Percentiles rank a stretch among this genome's conserved stretches.
phyloP scores from a whole-genome alignment of 768 basidiomycete species.

The Suillus ampliporus region DNA sequence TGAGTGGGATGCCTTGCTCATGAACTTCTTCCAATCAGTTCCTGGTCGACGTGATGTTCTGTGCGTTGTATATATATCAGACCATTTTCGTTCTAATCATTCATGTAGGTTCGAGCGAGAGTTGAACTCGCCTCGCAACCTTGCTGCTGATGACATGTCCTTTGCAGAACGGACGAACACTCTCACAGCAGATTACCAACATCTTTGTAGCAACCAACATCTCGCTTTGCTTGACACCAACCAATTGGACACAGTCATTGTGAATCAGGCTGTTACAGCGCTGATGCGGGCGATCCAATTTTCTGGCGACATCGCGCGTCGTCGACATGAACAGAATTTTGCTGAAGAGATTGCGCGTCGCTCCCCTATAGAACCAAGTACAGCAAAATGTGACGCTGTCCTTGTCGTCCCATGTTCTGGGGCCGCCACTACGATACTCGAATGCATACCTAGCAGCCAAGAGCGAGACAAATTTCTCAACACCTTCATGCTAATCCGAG shows the following conservation, averaged over 20 bases:
- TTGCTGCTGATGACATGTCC: neutral
- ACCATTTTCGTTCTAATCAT: too few relatives aligned
- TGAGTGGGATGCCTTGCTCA: conserved; percentile 1
- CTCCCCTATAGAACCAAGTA: neutral
- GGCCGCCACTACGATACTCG: too few relatives aligned
- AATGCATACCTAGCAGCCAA: neutral
- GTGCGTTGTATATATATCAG: neutral
- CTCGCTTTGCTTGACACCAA: neutral
- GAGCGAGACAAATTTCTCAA: neutral
- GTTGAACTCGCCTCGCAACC: neutral
- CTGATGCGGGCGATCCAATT: neutral
- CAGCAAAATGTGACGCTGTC: neutral
- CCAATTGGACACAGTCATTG: too few relatives aligned
- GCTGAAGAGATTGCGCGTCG: neutral
- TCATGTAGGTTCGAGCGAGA: too few relatives aligned
- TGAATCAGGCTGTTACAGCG: neutral
- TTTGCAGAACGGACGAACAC: neutral
- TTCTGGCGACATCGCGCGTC: too few relatives aligned
- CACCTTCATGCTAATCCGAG: neutral
- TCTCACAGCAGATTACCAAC: neutral
- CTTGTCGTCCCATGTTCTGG: neutral
- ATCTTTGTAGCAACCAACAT: neutral
- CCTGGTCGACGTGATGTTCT: neutral
- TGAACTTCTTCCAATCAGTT: neutral
- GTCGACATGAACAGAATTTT: neutral